phyloP scores from a whole-genome alignment of 1,284 basidiomycete species.

The Ceratobasidium papillatum region DNA sequence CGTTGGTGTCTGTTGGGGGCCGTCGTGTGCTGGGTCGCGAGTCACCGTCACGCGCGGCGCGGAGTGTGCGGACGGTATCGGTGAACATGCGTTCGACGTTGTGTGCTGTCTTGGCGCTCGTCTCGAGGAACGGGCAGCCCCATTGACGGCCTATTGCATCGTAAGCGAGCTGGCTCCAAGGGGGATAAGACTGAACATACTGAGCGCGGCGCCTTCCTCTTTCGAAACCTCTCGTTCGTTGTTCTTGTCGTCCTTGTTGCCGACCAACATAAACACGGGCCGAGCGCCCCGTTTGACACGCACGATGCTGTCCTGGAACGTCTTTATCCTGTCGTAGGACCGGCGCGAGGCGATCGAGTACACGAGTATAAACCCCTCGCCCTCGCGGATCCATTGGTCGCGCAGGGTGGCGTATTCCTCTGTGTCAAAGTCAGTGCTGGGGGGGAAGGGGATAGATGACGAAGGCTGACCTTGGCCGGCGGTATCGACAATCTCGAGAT shows the following conservation, averaged over 20 bases:
- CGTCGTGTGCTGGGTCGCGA: conserved; percentile 39
- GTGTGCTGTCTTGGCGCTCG: conserved; percentile 92
- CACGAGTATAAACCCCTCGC: conserved; percentile 98
- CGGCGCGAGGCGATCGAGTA: conserved; percentile 96
- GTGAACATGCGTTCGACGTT: conserved; percentile 96
- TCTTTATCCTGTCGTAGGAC: conserved; percentile 93
- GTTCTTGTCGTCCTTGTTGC: conserved; percentile 90
- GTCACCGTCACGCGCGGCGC: conserved; percentile 50
- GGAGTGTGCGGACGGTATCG: conserved; percentile 88
- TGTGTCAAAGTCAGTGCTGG: conserved; percentile 51
- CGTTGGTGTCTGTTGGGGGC: not conserved
- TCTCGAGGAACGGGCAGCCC: conserved; percentile 96
- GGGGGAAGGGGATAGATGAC: not conserved
- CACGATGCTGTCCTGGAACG: conserved; percentile 94
- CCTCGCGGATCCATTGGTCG: conserved; percentile 99
- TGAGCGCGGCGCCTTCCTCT: conserved; percentile 84
- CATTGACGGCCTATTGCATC: conserved; percentile 72
- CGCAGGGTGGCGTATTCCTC: conserved; percentile 97
- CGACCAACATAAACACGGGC: conserved; percentile 87
- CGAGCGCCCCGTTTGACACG: conserved; percentile 88
- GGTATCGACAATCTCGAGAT: conserved; percentile 92
- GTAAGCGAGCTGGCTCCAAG: not conserved
- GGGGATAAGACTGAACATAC: not conserved
- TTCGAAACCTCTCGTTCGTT: conserved; percentile 87
- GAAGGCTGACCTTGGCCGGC: conserved; percentile 83